phyloP scores from a whole-genome alignment of 352 stramenopile species.

The Pythium aquatile region DNA sequence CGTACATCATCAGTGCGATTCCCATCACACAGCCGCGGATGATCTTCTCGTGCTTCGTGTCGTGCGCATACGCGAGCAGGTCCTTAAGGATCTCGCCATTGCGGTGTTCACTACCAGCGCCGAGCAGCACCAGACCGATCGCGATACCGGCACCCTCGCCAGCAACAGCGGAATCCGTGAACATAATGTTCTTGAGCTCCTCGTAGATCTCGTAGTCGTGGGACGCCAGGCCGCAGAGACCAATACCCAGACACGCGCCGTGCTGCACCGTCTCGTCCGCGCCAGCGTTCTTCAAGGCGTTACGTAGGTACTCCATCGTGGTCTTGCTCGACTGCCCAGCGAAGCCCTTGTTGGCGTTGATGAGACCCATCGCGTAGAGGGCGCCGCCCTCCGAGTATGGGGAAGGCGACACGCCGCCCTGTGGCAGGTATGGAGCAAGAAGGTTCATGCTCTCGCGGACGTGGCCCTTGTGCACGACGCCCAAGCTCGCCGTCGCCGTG shows the following conservation, averaged over 20 bases:
- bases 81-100: slow-evolving; percentile 89
- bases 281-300: slow-evolving; percentile 76
- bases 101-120: slow-evolving; percentile 87
- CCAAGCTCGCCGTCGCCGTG: slow-evolving; percentile 96
- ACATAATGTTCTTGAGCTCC: slow-evolving; percentile 97
- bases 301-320: slow-evolving; percentile 87
- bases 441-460: slow-evolving; percentile 98
- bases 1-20: slow-evolving; percentile 98
- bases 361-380: slow-evolving; percentile 97
- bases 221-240: slow-evolving; percentile 95
- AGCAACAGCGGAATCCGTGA: slow-evolving; percentile 97
- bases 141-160: slow-evolving; percentile 96
- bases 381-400: slow-evolving; percentile 97
- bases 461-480: slow-evolving; percentile 98
- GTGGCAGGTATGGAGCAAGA: slow-evolving; percentile 96
- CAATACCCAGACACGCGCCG: slow-evolving; percentile 96
- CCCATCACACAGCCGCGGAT: slow-evolving; percentile 98
- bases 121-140: slow-evolving; percentile 97
- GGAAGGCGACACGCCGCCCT: slow-evolving; percentile 81
- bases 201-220: slow-evolving; percentile 95
- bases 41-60: slow-evolving; percentile 99
- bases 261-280: slow-evolving; percentile 98
- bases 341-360: slow-evolving; percentile 96
- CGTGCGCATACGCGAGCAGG: slow-evolving; percentile 96
- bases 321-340: slow-evolving; percentile 77